These are phyloP conservation scores for Phytophthora uliginosa DNA, from an alignment of 352 stramenopile species.

Conservation along the genomic window DNA sequence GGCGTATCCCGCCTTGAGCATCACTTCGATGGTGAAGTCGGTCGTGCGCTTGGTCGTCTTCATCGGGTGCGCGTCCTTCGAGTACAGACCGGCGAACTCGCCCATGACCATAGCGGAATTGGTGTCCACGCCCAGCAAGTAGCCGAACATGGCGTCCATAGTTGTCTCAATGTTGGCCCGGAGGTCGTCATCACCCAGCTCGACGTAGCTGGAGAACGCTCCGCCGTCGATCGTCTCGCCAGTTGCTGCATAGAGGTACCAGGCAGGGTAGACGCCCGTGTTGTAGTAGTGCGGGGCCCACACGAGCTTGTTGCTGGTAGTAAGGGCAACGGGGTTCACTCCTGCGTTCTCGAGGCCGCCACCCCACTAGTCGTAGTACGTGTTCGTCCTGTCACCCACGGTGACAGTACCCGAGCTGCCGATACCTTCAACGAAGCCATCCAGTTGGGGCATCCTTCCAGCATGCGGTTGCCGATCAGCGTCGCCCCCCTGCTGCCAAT, in stretches of 20 bases:
- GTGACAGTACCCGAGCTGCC: conserved; percentile 46
- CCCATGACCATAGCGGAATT: conserved; percentile 63
- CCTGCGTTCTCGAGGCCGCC: conserved; percentile 55
- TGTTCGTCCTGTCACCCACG: conserved; percentile 29
- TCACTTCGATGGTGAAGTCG: conserved; percentile 69
- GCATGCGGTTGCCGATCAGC: conserved; percentile 70
- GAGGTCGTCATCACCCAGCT: conserved; percentile 56
- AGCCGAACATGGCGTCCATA: conserved; percentile 75
- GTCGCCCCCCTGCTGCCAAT: conserved; percentile 64
- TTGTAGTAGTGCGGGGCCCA: conserved; percentile 85
- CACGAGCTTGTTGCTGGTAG: conserved; percentile 57
- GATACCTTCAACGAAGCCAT: conserved; percentile 75
- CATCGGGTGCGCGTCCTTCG: conserved; percentile 54
- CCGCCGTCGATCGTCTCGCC: conserved; percentile 24
- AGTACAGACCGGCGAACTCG: conserved; percentile 72
- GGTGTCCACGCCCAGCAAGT: conserved; percentile 36
- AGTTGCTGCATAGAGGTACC: conserved; percentile 60
- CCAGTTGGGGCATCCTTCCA: conserved; percentile 69
- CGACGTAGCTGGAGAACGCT: conserved; percentile 41
- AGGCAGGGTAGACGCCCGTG: conserved; percentile 64
- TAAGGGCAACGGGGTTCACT: conserved; percentile 43
- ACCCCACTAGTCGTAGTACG: conserved; percentile 77
- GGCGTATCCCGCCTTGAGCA: conserved; percentile 58
- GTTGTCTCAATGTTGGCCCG: conserved; percentile 60
- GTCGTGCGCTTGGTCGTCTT: conserved; percentile 74